A percentile compares a stretch with the other conserved stretches of the same genome.
Evolutionary conservation across 495 filamentous ascomycete species (phyloP).

Genomic region (Xylaria curta): DNA sequence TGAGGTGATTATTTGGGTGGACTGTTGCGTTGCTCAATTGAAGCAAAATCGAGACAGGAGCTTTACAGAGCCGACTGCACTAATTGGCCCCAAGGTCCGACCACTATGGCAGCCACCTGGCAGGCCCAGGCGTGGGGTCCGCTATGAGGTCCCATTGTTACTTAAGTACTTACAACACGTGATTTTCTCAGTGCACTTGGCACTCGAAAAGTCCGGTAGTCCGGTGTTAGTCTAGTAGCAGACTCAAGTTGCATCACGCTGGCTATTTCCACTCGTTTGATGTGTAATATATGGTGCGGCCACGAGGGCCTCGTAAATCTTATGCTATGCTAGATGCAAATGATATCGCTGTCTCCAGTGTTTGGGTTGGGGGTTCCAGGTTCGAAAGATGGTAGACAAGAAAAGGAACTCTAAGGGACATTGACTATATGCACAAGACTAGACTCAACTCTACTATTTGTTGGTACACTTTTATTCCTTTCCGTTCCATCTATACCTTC

Average conservation of each 20-base stretch:
- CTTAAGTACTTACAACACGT: slow-evolving; percentile 14
- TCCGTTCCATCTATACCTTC: slow-evolving; percentile 73
- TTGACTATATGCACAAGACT: slow-evolving; percentile 59
- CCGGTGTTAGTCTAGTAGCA: not conserved
- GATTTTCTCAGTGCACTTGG: slow-evolving; percentile 1
- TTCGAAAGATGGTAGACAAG: slow-evolving; percentile 19
- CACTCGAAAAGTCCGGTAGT: not conserved
- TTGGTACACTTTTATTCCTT: slow-evolving; percentile 56
- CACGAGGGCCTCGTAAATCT: not conserved
- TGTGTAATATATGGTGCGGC: not conserved
- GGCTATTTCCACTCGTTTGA: not conserved
- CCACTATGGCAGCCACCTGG: slow-evolving; percentile 20
- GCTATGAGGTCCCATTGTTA: not conserved
- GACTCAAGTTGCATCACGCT: not conserved
- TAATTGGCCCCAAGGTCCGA: slow-evolving; percentile 6
- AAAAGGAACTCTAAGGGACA: slow-evolving; percentile 44
- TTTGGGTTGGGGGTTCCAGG: not conserved
- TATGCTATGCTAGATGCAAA: not conserved
- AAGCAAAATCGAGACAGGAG: slow-evolving; percentile 35
- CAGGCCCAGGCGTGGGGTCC: not conserved
- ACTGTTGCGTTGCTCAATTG: slow-evolving; percentile 34
- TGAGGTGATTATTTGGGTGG: slow-evolving; percentile 36
- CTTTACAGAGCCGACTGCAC: slow-evolving; percentile 24
- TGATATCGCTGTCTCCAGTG: not conserved
- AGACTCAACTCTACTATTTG: slow-evolving; percentile 52